Conservation (phyloP, 75 land plant genomes). For the Gnetum montanum region DNA sequence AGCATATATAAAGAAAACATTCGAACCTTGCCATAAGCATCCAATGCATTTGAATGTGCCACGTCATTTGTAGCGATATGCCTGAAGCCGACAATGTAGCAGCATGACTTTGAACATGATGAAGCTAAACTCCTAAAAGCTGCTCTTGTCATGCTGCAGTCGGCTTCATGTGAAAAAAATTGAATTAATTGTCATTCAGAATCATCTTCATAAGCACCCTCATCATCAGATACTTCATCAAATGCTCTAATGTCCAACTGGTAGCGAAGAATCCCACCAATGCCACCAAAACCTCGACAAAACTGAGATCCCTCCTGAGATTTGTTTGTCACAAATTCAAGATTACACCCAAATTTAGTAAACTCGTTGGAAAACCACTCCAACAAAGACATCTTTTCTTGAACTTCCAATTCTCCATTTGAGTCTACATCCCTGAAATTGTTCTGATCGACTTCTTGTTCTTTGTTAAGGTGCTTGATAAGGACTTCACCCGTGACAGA, state of each 20-base stretch:
- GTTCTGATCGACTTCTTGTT: conserved; percentile 47
- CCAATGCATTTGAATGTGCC: too few species aligned
- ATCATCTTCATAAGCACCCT: conserved; percentile 46
- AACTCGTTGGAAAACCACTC: conserved; percentile 72
- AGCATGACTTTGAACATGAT: background rate
- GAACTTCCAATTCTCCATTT: conserved; percentile 53
- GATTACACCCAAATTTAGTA: conserved; percentile 44
- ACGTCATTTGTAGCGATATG: too few species aligned
- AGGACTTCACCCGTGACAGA: conserved; percentile 37
- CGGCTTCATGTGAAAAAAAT: background rate
- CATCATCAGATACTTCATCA: conserved; percentile 51
- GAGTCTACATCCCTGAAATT: conserved; percentile 33
- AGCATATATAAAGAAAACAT: too few species aligned
- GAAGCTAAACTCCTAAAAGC: background rate
- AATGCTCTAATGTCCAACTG: conserved; percentile 61
- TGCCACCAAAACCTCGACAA: conserved; percentile 66
- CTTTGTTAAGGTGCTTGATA: conserved; percentile 54
- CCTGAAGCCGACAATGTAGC: background rate
- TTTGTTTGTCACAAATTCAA: conserved; percentile 63
- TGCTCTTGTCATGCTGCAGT: conserved; percentile 1
- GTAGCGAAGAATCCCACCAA: conserved; percentile 62
- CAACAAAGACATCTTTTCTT: conserved; percentile 42
- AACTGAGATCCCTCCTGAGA: conserved; percentile 73
- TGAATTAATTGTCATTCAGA: conserved; percentile 29
- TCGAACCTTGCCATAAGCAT: too few species aligned